phyloP scores from a whole-genome alignment of 2,329 filamentous ascomycete genomes.

The Pseudocercospora eumusae region DNA sequence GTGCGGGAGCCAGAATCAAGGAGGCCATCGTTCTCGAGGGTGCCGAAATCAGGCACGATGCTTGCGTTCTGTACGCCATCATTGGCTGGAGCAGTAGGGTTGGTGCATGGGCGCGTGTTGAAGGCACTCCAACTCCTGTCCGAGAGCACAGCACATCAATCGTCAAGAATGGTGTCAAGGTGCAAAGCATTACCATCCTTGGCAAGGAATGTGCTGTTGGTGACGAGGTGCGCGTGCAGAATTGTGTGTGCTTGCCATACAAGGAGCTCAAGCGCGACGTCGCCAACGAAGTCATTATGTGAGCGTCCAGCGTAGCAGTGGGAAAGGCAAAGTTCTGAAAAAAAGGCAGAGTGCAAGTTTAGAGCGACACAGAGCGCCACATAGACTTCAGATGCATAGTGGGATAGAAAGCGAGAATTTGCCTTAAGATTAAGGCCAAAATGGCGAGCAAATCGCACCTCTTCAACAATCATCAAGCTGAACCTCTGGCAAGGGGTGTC shows the following conservation, averaged over 20 bases:
- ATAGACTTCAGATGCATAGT: background rate
- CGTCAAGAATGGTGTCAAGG: conserved; percentile 96
- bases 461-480: background rate
- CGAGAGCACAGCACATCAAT: conserved; percentile 90
- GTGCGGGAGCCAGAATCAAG: conserved; percentile 87
- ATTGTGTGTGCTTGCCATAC: conserved; percentile 95
- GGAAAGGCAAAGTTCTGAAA: background rate
- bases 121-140: conserved; percentile 86
- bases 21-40: conserved; percentile 96
- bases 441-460: background rate
- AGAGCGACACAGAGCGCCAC: background rate
- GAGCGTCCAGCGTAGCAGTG: conserved; percentile 12
- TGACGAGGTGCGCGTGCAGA: conserved; percentile 93
- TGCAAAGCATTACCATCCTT: conserved; percentile 95
- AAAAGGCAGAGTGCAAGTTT: conserved; percentile 1
- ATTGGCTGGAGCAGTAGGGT: conserved; percentile 96
- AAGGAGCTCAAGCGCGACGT: conserved; percentile 98
- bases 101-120: conserved; percentile 96
- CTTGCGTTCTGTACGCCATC: conserved; percentile 92
- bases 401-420: background rate
- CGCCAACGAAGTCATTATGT: conserved; percentile 88
- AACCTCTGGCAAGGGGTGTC: background rate
- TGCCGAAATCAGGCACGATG: conserved; percentile 92
- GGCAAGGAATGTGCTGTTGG: conserved; percentile 94
- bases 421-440: background rate